Conservation (phyloP, 139 green algal genomes). For the Auxenochlorella pyrenoidosa region DNA sequence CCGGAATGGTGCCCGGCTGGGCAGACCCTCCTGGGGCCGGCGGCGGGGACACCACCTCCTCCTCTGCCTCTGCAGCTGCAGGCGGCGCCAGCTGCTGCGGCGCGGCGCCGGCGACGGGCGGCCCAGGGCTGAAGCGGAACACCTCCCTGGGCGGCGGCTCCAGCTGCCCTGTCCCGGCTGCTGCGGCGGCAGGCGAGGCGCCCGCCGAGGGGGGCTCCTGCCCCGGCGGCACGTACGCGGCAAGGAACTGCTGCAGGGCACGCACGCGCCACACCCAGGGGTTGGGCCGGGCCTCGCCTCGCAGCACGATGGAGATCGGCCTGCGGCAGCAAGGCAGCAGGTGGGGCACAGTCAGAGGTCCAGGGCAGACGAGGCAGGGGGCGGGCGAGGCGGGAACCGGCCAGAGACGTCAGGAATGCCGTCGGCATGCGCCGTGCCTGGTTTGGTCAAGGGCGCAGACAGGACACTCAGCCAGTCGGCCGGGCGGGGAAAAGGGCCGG, state of each 20-base stretch:
- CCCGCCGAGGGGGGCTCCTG: neutral
- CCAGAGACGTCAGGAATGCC: neutral
- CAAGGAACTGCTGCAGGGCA: constrained; percentile 24
- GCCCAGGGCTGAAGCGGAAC: constrained; percentile 2
- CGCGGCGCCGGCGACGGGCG: neutral
- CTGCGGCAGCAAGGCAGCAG: neutral
- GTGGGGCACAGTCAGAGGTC: too few relatives aligned
- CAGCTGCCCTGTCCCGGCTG: neutral
- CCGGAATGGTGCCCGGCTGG: neutral
- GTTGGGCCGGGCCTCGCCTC: neutral
- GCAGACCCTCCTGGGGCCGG: neutral
- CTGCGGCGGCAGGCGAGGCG: neutral
- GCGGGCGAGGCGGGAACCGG: neutral
- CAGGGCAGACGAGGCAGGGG: too few relatives aligned
- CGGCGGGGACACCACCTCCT: constrained; percentile 5
- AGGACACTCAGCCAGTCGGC: neutral
- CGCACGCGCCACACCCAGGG: constrained; percentile 19
- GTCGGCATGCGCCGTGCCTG: neutral
- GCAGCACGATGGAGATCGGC: neutral
- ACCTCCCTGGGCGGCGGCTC: neutral
- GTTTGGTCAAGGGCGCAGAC: too few relatives aligned
- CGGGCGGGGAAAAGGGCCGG: neutral
- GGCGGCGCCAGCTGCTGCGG: neutral
- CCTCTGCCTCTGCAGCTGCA: neutral
- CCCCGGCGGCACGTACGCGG: neutral